Percentiles rank a stretch among this genome's conserved stretches.
Conservation (phyloP, 176 grass and related monocot genomes). For the Musa schizocarpa region DNA sequence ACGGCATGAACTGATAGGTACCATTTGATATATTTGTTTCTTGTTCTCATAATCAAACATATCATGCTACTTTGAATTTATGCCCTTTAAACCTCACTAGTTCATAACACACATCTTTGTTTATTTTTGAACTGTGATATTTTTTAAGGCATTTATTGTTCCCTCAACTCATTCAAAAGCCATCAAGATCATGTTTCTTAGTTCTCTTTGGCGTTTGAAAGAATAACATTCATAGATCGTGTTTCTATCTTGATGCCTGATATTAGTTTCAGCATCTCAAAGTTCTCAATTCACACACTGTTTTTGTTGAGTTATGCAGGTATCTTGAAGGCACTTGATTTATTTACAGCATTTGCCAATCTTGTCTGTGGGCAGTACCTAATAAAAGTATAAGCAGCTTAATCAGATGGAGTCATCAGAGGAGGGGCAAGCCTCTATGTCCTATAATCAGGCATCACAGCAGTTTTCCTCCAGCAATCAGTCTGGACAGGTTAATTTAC, state of each 20-base stretch:
- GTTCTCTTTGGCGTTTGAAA: too few species aligned
- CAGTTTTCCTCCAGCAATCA: not conserved
- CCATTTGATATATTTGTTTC: not conserved
- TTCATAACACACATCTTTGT: not conserved
- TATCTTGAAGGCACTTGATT: not conserved
- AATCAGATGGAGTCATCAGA: constrained; percentile 2
- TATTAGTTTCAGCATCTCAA: too few species aligned
- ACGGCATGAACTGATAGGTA: too few species aligned
- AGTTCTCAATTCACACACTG: too few species aligned
- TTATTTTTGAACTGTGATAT: not conserved
- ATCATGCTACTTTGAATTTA: not conserved
- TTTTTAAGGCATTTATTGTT: not conserved
- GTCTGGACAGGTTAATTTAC: constrained; percentile 16
- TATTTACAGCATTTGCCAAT: not conserved
- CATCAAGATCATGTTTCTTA: too few species aligned
- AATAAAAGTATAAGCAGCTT: not conserved
- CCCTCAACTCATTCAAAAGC: too few species aligned
- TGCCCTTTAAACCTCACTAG: not conserved
- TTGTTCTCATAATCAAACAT: not conserved
- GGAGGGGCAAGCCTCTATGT: not conserved
- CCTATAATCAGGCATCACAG: constrained; percentile 40
- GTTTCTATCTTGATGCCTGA: too few species aligned
- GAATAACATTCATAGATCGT: too few species aligned
- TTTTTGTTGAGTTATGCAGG: too few species aligned
- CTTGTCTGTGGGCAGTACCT: not conserved